Base-by-base conservation (phyloP, 2,329 filamentous ascomycete genomes). In the Pseudofabraea citricarpa region DNA sequence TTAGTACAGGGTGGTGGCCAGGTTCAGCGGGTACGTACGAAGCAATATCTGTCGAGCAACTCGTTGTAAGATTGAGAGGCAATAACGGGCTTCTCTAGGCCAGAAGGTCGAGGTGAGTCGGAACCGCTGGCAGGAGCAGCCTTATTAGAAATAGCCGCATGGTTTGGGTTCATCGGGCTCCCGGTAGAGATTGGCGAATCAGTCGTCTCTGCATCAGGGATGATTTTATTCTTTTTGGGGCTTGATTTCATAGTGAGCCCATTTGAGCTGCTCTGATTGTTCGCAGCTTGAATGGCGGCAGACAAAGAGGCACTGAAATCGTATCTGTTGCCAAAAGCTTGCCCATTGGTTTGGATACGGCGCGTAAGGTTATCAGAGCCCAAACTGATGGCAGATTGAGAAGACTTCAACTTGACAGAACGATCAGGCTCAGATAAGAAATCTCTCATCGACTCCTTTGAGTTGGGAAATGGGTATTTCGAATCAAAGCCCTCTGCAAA, bases 31-130 rank as follows among this genome's bases (percentile, higher is more conserved):
- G 77, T 77, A 95, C 91, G 82, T 91, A 96, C 91, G 81, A 97
- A 98, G 77, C 93, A 98, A 76, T 95, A 98, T 74, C 95, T 96
- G 74, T 95, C 90, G 66, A 98, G 86, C 53, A 98, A 79, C 69
- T 98, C 93, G 69, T 94, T 88, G 65, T 98, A 97, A 47, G 91
- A 90, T 48, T 88, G 83, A 52, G 90, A 94, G 48, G 90, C 80
- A 53, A 95, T 83, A 59, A 79, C 74, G 35, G 83, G 82, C 59
- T 84, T 81, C 58, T 78, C 76, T 29, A 74, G 71, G 12, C 75
- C 67, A 68, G 38, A 69, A 55, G 51, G 67, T 64, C 69, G 55
- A 72, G 73, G 63, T 60, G 77, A 71, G 68, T 77, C 60, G 66
- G 79, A 62, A 45, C 68, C 68, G 40, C 42, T 51, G 8, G 51